Evolutionary conservation across 164 flowering plant genomes (phyloP).

Genomic region (Euptelea pleiosperma): DNA sequence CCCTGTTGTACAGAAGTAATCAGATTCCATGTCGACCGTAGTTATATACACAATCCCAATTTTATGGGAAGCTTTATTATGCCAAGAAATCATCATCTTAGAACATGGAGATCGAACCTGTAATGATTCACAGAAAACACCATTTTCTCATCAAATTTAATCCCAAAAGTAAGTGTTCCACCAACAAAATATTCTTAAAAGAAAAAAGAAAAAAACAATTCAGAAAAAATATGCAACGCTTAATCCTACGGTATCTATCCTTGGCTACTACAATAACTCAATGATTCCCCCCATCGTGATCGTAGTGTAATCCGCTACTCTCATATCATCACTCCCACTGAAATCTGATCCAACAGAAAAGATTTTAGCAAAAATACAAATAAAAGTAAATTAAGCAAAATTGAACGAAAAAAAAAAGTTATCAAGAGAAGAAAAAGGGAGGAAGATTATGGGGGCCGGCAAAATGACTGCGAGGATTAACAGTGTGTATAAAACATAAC

Average conservation of each 20-base stretch:
- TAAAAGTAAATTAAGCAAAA: no score
- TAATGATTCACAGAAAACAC: no score
- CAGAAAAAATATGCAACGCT: no score
- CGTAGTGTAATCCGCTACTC: conserved; percentile 12
- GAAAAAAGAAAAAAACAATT: no score
- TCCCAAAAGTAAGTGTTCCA: no score
- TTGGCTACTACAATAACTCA: conserved; percentile 62
- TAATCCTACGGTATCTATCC: conserved; percentile 61
- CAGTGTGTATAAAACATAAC: conserved; percentile 36
- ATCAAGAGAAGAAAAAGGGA: conserved; percentile 45
- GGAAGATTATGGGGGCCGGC: conserved; percentile 56
- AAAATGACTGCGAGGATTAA: conserved; percentile 41
- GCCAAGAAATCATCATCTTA: conserved; percentile 56
- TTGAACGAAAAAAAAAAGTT: conserved; percentile 12
- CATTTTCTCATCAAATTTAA: no score
- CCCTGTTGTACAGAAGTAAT: conserved; percentile 70
- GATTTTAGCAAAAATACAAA: no score
- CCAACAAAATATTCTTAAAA: no score
- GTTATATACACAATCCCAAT: conserved; percentile 65
- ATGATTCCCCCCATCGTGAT: no score
- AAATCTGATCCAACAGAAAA: no score
- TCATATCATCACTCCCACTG: conserved; percentile 58
- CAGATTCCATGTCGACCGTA: conserved; percentile 65
- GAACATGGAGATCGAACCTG: no score
- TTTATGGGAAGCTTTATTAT: conserved; percentile 60